Evolutionary conservation across 371 early-diverging fungal genomes (phyloP), one percentile per base, ranked within the genome.

Genomic region (Mucor irregularis): DNA sequence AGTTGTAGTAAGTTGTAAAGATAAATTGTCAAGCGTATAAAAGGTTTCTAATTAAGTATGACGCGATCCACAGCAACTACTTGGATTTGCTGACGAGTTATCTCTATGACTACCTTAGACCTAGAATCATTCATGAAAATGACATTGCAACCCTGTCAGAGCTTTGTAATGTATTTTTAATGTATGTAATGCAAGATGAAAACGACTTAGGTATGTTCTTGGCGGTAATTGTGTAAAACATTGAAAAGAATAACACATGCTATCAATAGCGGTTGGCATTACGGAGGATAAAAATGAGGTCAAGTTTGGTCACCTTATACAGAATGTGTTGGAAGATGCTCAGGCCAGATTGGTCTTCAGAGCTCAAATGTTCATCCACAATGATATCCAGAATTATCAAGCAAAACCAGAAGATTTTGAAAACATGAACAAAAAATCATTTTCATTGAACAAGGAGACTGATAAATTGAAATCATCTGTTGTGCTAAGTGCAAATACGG

Each of bases 311-410:
- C 70, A 81, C 53, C 68, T 86, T 29, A 87, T 91, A 22, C 82
- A 81, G 45, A 82, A 86, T 47, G 84, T 95, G 28, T 69, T 94
- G 46, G 84, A 91, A 67, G 95, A 95, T 71, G 71, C 93, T 4
- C 96, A 95, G 67, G 85, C 81, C 35, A 73, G 92, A 19, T 82
- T 96, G 25, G 90, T 87, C 5, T 95, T 93, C 70, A 76, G 94
- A 26, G 90, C 93, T 4, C 90, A 94, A 69, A 74, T 83, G 31
- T 95, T 81, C 67, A 90, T 95, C 28, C 78, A 83, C 24, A 69
- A 77, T 25, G 88, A 92, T 54, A 90, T 95, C 42, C 85, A 87
- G 62, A 77, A 75, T n/a, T 92, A 87, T 73, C 82, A 82, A 34
- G 84, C 91, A 14, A 76, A 84, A 9, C 82, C 87, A 0, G 74